Conservation (phyloP, 2,329 filamentous ascomycete species). For the Aplosporella prunicola region DNA sequence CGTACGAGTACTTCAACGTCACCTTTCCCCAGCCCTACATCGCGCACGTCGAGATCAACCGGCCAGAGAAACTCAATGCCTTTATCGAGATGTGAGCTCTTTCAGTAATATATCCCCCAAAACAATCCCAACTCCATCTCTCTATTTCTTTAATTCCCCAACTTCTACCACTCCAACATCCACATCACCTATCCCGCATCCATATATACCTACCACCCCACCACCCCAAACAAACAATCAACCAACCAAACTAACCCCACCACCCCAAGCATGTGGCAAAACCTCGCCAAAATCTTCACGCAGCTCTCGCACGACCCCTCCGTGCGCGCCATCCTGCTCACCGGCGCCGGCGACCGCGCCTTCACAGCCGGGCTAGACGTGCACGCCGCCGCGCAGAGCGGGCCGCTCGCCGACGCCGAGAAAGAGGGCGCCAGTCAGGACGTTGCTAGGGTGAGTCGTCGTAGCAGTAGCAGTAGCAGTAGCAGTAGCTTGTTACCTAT, state of each 20-base stretch:
- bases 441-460: constrained; percentile 39
- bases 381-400: constrained; percentile 51
- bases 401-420: constrained; percentile 31
- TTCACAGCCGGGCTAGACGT: constrained; percentile 86
- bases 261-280: constrained; percentile 63
- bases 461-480: no score
- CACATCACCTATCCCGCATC: not conserved
- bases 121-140: no score
- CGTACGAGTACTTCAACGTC: constrained; percentile 62
- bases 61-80: constrained; percentile 77
- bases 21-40: constrained; percentile 63
- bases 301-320: constrained; percentile 61
- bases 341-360: constrained; percentile 69
- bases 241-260: not conserved
- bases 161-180: no score
- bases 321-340: constrained; percentile 69
- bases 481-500: no score
- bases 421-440: constrained; percentile 53
- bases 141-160: not conserved
- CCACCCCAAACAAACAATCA: not conserved
- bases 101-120: not conserved
- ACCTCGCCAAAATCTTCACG: constrained; percentile 63
- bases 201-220: not conserved
- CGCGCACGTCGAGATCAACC: constrained; percentile 87
- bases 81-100: constrained; percentile 55